Evolutionary conservation across 225 moss, liverwort and hornwort species (phyloP), one percentile per base, ranked within the genome.

Genomic region (Asterella californica): DNA sequence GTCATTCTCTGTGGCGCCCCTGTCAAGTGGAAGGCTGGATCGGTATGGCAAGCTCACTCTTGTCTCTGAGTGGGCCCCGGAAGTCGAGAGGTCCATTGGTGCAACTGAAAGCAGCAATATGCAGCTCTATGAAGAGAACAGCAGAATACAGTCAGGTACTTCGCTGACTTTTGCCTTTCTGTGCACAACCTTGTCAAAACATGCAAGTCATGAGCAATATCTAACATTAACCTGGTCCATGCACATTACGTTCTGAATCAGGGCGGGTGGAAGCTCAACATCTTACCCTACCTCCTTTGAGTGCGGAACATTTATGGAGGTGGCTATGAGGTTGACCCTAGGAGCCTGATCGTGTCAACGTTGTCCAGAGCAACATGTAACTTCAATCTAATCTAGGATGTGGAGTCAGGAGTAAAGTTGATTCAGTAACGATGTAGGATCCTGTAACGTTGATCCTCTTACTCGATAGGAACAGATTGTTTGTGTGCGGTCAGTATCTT

Each of bases 1-100:
- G 22, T 85, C 86, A 50, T 88, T 96, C n/a, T 88, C 87, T 62
- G 83, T 89, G 52, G 90, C 91, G 75, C 86, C 85, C 65, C 81
- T 91, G 67, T 89, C 86, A 70, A 87, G 90, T 76, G 92, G 92
- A 75, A 90, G 87, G 77, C 90, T 94, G 34, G 92, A 94, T 78
- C 90, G 83, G 73, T 89, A 84, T 76, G 90, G 92, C 50, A 91
- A 87, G 75, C 91, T 94, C 62, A 86, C 85, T 83, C 81, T 94
- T 33, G 70, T 83, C 57, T 82, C 90, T 79, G 87, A 47, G 68
- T 64, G 53, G 74, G 25, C 81, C 64, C 81, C 90, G 85, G 76
- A 79, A 34, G 33, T 80, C 67, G 78, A 68, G 60, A 90, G 83
- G 68, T 86, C 88, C 37, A 80, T 47, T 54, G 75, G 60, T 60